A percentile compares a stretch with the other conserved stretches of the same genome.
These are phyloP conservation scores for Colletotrichum theobromicola DNA, from an alignment of 2,329 filamentous ascomycete species.

Conservation along the genomic window DNA sequence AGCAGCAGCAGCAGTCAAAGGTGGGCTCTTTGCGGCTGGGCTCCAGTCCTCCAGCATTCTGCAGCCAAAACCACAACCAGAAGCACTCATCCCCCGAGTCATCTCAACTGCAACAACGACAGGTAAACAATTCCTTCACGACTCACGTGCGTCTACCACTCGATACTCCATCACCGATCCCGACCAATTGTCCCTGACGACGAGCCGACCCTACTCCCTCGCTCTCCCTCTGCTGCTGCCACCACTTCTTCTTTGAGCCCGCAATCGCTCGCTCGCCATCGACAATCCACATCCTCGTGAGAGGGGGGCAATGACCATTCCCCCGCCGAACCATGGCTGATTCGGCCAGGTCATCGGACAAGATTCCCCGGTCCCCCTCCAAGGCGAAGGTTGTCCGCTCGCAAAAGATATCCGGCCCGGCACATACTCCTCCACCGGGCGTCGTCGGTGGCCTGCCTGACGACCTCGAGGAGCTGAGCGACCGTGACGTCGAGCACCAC, in stretches of 20 bases:
- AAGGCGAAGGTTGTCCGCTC: constrained; percentile 55
- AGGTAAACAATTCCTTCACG: constrained; percentile 5
- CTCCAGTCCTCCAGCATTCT: constrained; percentile 12
- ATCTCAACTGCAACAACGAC: constrained; percentile 12
- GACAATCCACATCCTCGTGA: constrained; percentile 13
- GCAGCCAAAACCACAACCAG: constrained; percentile 3
- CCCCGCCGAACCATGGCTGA: constrained; percentile 24
- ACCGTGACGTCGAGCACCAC: constrained; percentile 33
- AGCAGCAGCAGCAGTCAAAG: neutral
- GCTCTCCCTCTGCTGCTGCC: neutral
- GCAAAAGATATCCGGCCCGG: constrained; percentile 54
- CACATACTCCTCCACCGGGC: constrained; percentile 30
- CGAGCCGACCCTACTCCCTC: neutral
- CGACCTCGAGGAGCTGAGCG: constrained; percentile 25
- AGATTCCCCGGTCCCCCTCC: constrained; percentile 17
- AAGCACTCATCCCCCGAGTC: neutral
- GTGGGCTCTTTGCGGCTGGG: constrained; percentile 6
- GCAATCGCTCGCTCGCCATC: neutral
- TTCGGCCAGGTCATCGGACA: constrained; percentile 24
- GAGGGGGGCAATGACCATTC: constrained; percentile 22
- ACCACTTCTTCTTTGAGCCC: neutral
- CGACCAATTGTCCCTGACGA: neutral
- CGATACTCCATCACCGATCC: neutral
- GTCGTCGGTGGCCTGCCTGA: constrained; percentile 19
- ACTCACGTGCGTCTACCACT: constrained; percentile 7